Evolutionary conservation across 2,329 filamentous ascomycete genomes (phyloP).

Genomic region (Phialophora tarda): DNA sequence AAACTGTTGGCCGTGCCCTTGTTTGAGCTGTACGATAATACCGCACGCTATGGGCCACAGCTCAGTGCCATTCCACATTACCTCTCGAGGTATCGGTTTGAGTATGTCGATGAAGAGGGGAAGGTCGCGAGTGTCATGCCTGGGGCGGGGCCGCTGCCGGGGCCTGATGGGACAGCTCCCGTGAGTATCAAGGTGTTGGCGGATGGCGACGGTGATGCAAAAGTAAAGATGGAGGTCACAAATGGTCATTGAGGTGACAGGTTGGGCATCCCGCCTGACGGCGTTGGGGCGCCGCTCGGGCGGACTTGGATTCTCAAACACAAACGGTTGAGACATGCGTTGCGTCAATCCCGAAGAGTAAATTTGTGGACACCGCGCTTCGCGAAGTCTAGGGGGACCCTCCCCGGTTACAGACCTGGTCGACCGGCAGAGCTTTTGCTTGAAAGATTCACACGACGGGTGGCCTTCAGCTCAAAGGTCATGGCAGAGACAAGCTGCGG

Average conservation of each 20-base stretch:
- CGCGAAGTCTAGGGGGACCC: not conserved
- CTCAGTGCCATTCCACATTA: constrained; percentile 95
- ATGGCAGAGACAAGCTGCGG: not conserved
- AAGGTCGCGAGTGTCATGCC: constrained; percentile 85
- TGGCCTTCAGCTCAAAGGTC: not conserved
- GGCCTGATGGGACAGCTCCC: constrained; percentile 17
- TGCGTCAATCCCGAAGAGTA: not conserved
- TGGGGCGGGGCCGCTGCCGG: constrained; percentile 51
- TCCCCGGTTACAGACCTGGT: not conserved
- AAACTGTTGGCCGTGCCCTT: constrained; percentile 95
- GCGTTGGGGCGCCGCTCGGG: not conserved
- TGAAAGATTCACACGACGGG: not conserved
- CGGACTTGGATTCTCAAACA: not conserved
- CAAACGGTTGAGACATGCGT: not conserved
- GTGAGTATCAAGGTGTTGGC: constrained; percentile 25
- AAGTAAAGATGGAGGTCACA: constrained; percentile 15
- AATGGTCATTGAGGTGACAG: constrained; percentile 29
- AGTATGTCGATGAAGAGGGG: constrained; percentile 93
- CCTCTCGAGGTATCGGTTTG: constrained; percentile 93
- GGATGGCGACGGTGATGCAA: constrained; percentile 17
- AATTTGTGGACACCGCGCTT: not conserved
- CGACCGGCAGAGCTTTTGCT: not conserved
- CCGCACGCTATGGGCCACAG: constrained; percentile 89
- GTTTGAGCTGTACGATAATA: constrained; percentile 98
- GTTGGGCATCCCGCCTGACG: not conserved